Conservation (phyloP, 1,284 basidiomycete genomes). For the Ustilago nuda region DNA sequence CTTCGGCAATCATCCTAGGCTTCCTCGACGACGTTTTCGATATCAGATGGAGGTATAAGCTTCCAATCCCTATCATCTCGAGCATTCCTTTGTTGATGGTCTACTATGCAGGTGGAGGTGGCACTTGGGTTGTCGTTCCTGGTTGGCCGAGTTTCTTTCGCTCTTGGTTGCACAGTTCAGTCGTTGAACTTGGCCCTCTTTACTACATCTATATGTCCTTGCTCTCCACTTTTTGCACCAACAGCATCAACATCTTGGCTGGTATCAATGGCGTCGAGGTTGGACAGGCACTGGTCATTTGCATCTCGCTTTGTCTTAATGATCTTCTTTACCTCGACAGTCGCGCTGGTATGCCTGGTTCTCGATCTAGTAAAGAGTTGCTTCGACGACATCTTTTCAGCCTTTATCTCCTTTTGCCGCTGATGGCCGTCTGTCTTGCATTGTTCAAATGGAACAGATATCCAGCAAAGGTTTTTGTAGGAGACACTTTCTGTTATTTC, state of each 20-base stretch:
- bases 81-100: slow-evolving; percentile 94
- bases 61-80: slow-evolving; percentile 93
- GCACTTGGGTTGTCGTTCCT: slow-evolving; percentile 94
- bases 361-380: slow-evolving; percentile 73
- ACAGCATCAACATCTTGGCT: slow-evolving; percentile 98
- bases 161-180: slow-evolving; percentile 73
- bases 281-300: slow-evolving; percentile 91
- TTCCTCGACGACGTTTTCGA: slow-evolving; percentile 98
- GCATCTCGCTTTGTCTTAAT: slow-evolving; percentile 88
- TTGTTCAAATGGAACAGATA: slow-evolving; percentile 75
- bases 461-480: slow-evolving; percentile 91
- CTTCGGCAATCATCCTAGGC: slow-evolving; percentile 92
- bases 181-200: slow-evolving; percentile 92
- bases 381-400: slow-evolving; percentile 93
- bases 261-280: slow-evolving; percentile 95
- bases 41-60: slow-evolving; percentile 97
- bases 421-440: slow-evolving; percentile 87
- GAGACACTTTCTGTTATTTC: slow-evolving; percentile 97
- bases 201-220: slow-evolving; percentile 98
- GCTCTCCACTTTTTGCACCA: slow-evolving; percentile 95
- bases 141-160: slow-evolving; percentile 68
- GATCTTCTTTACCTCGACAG: slow-evolving; percentile 80
- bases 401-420: slow-evolving; percentile 93
- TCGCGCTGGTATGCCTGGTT: slow-evolving; percentile 48
- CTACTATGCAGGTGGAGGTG: slow-evolving; percentile 92